Percentiles rank a stretch among this genome's conserved stretches.
Conservation (phyloP, 2,329 filamentous ascomycete species). For the Monosporascus ibericus region DNA sequence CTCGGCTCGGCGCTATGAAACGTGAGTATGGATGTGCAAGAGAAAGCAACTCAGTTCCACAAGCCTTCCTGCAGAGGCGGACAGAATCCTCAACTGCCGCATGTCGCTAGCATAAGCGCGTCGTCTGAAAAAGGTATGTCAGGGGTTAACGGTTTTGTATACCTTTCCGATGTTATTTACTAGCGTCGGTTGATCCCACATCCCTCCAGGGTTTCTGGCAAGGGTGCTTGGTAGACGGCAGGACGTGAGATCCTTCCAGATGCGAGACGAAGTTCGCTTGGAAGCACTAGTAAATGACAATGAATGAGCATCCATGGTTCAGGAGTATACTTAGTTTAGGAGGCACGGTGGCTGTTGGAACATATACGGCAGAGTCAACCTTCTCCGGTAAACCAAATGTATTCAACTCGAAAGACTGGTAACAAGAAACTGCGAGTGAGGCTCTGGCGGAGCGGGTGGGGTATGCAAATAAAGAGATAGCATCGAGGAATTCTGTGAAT, state of each 20-base stretch:
- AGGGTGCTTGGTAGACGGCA: slow-evolving; percentile 1
- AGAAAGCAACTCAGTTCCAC: not conserved
- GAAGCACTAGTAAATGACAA: slow-evolving; percentile 1
- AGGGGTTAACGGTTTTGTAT: not conserved
- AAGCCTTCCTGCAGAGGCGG: not conserved
- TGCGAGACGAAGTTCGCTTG: not conserved
- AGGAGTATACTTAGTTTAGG: not conserved
- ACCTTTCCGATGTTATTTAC: not conserved
- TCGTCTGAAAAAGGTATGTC: not conserved
- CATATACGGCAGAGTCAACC: not conserved
- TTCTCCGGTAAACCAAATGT: not conserved
- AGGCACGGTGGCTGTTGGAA: not conserved
- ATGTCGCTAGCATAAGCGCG: not conserved
- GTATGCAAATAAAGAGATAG: not conserved
- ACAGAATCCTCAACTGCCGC: not conserved
- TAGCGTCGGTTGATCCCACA: not conserved
- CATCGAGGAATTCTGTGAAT: not conserved
- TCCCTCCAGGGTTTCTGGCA: not conserved
- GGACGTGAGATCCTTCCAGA: slow-evolving; percentile 2
- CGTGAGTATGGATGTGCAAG: slow-evolving; percentile 2
- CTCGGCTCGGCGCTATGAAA: slow-evolving; percentile 19
- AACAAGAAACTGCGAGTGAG: not conserved
- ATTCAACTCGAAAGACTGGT: not conserved
- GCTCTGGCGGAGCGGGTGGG: not conserved
- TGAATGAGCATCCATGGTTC: slow-evolving; percentile 3